Evolutionary conservation across 768 basidiomycete genomes (phyloP).

Genomic region (Russula brevipes): DNA sequence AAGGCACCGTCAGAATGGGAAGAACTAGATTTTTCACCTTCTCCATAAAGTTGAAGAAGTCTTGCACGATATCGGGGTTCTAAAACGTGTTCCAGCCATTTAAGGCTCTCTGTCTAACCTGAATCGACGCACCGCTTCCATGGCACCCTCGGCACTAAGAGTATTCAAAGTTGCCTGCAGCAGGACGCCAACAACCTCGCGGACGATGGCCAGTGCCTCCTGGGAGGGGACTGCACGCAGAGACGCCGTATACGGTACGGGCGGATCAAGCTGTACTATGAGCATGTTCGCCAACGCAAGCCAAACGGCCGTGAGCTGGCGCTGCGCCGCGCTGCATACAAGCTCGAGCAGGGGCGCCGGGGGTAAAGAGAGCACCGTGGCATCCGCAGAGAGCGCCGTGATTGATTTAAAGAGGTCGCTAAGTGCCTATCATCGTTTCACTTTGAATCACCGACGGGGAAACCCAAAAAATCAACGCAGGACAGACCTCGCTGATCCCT

Average conservation of each 20-base stretch:
- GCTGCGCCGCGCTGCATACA: constrained; percentile 65
- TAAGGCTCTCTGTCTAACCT: neutral
- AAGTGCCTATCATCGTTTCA: constrained; percentile 47
- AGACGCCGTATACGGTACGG: constrained; percentile 42
- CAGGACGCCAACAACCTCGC: constrained; percentile 50
- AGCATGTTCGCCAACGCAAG: constrained; percentile 76
- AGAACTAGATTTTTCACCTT: constrained; percentile 41
- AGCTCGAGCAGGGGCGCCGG: constrained; percentile 77
- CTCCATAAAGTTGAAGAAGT: constrained; percentile 81
- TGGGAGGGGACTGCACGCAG: constrained; percentile 49
- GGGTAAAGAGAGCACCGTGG: constrained; percentile 74
- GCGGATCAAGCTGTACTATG: constrained; percentile 77
- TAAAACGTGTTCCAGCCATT: constrained; percentile 30
- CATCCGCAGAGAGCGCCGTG: constrained; percentile 71
- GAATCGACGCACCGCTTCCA: constrained; percentile 56
- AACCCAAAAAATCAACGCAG: neutral
- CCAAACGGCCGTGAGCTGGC: constrained; percentile 79
- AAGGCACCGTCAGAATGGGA: neutral
- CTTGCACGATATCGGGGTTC: constrained; percentile 91
- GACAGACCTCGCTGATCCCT: constrained; percentile 67
- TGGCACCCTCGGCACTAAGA: constrained; percentile 53
- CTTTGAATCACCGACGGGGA: neutral
- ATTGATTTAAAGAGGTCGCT: constrained; percentile 84
- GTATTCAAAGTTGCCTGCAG: constrained; percentile 51
- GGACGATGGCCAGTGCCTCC: constrained; percentile 54